Evolutionary conservation across 2,329 filamentous ascomycete genomes (phyloP).

Genomic region (Cladorrhinum sp.): DNA sequence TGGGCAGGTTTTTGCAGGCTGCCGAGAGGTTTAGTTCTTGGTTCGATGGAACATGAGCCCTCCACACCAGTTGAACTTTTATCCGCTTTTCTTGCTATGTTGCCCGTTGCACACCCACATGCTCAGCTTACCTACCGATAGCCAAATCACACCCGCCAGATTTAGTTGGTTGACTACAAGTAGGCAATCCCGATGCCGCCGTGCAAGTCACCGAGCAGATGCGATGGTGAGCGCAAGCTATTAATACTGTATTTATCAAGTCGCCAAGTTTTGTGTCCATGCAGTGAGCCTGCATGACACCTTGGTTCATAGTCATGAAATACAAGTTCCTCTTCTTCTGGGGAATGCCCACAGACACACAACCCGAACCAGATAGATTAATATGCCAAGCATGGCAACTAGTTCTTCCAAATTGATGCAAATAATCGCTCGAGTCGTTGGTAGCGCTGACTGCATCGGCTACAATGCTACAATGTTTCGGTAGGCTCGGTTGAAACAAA

Average conservation of each 20-base stretch:
- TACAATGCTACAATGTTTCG: constrained; percentile 6
- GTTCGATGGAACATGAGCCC: constrained; percentile 4
- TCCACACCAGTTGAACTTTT: not conserved
- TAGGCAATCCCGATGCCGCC: no score
- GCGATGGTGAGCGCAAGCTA: not conserved
- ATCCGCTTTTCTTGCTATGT: not conserved
- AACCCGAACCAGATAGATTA: not conserved
- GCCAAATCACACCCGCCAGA: not conserved
- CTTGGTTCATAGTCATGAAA: no score
- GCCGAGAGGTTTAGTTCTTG: constrained; percentile 3
- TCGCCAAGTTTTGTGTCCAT: not conserved
- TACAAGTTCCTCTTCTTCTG: not conserved
- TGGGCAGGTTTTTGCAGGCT: constrained; percentile 12
- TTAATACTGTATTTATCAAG: not conserved
- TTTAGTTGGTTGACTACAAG: not conserved
- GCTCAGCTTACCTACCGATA: not conserved
- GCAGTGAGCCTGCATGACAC: constrained; percentile 8
- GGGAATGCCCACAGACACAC: not conserved
- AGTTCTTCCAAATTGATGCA: constrained; percentile 10
- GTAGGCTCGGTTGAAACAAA: constrained; percentile 1
- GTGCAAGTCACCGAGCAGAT: not conserved
- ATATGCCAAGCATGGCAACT: not conserved
- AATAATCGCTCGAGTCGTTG: not conserved
- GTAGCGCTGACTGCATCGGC: constrained; percentile 5
- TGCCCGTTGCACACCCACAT: not conserved